phyloP scores from a whole-genome alignment of 495 filamentous ascomycete genomes.

The Penicillium paxilli region DNA sequence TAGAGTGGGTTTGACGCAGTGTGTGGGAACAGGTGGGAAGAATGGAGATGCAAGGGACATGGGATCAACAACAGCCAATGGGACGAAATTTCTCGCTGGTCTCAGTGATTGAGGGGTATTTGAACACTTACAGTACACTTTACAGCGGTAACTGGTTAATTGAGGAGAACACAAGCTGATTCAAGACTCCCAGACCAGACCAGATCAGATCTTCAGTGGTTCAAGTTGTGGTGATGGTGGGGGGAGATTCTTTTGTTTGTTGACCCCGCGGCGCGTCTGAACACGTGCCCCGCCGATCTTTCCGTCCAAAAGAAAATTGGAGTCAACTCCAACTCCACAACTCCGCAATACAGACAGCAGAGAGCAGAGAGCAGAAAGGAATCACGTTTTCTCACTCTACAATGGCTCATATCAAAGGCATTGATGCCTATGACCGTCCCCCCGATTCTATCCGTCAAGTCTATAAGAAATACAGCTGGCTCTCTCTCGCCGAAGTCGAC shows the following conservation, averaged over 20 bases:
- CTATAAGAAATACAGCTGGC: constrained; percentile 65
- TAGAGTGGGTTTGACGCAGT: constrained; percentile 3
- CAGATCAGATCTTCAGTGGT: too few relatives aligned
- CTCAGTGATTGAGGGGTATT: neutral
- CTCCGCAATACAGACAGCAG: too few relatives aligned
- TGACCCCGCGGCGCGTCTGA: neutral
- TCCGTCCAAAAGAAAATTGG: too few relatives aligned
- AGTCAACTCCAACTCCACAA: too few relatives aligned
- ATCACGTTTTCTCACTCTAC: neutral
- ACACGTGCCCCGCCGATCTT: neutral
- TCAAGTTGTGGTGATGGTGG: neutral
- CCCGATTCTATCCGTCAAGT: constrained; percentile 60
- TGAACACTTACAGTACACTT: neutral
- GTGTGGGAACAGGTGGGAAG: constrained; percentile 17
- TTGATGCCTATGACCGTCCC: constrained; percentile 71
- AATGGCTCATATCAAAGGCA: constrained; percentile 45
- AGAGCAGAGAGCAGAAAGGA: too few relatives aligned
- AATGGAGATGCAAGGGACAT: constrained; percentile 18
- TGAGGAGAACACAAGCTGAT: too few relatives aligned
- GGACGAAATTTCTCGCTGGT: neutral
- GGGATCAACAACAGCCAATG: neutral
- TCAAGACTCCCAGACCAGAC: too few relatives aligned
- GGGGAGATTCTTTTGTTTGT: neutral
- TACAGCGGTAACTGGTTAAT: too few relatives aligned
- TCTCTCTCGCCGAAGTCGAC: constrained; percentile 42